These are phyloP conservation scores for Colletotrichum ledebouriae DNA, from an alignment of 2,329 filamentous ascomycete genomes.

Conservation along the genomic window DNA sequence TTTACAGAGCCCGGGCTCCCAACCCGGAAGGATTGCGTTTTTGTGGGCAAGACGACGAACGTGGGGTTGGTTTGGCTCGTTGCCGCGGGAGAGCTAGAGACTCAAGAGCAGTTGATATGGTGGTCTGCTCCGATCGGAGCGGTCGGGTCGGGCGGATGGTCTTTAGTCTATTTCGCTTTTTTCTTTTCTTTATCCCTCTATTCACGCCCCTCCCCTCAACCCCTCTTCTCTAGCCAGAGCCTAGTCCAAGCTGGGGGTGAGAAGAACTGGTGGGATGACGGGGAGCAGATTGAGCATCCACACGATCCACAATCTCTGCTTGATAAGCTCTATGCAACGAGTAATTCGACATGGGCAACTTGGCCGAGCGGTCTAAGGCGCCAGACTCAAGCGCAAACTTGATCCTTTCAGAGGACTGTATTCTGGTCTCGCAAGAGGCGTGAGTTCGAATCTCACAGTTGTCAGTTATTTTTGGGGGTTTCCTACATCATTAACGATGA, in stretches of 20 bases:
- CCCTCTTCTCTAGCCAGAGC: neutral
- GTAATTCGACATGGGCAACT: slow-evolving; percentile 10
- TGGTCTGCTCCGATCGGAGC: slow-evolving; percentile 17
- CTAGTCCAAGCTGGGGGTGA: no score
- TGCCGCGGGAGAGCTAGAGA: slow-evolving; percentile 5
- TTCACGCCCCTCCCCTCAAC: neutral
- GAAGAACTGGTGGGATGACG: neutral
- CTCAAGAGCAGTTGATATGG: neutral
- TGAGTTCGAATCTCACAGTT: slow-evolving; percentile 43
- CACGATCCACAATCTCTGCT: neutral
- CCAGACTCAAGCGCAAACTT: slow-evolving; percentile 37
- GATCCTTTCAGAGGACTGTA: slow-evolving; percentile 15
- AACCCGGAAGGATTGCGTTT: slow-evolving; percentile 5
- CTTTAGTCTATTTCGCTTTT: slow-evolving; percentile 4
- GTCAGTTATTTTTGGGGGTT: neutral
- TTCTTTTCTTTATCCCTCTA: neutral
- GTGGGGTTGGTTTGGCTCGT: slow-evolving; percentile 18
- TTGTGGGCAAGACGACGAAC: slow-evolving; percentile 21
- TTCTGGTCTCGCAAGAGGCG: slow-evolving; percentile 42
- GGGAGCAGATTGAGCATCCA: slow-evolving; percentile 10
- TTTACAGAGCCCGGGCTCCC: neutral
- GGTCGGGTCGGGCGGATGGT: neutral
- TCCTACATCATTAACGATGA: neutral
- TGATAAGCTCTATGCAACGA: neutral
- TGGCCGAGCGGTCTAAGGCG: slow-evolving; percentile 43